Base-by-base conservation (phyloP, 495 filamentous ascomycete species). In the Symbiotaphrina buchneri region DNA sequence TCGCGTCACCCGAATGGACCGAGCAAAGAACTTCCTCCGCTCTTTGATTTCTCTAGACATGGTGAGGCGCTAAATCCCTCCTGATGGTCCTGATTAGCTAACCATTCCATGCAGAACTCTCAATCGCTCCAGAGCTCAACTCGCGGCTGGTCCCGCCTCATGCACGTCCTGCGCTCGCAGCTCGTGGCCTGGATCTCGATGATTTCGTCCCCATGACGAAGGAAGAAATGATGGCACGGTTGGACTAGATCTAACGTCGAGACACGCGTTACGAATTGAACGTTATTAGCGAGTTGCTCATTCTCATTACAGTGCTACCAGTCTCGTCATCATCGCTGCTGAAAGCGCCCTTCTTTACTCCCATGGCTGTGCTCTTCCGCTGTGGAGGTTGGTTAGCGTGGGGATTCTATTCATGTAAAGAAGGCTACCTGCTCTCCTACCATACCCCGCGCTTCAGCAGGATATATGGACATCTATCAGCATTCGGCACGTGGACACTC, bases 221-320 rank as follows among this genome's bases (percentile, higher is more conserved):
- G 57, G 71, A 83, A 36, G 81, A 95, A 46, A 97, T 97, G 87
- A 76, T 91, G 65, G 87, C 87, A 26, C 81, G 82, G 49, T 63
- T 97, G 53, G 87, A 97, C 56, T 97, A 81, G 90, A 45, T 10
- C 17, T 13, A 25, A 25, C 8, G n/a, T n/a, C n/a, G n/a, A n/a
- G n/a, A n/a, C 39, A 41, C 43, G 48, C 46, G 41, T 55, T 40
- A 52, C 39, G 55, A 62, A 48, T 38, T 43, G 47, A 39, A 59
- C 40, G 47, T 46, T 42, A 41, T 36, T 25, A 33, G 21, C 35
- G 21, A 31, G 27, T 34, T 43, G 35, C 41, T 25, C 39, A 39
- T 41, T 39, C 37, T 39, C 38, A 31, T 29, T 39, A 37, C 33
- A n/a, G n/a, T n/a, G n/a, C n/a, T n/a, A n/a, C n/a, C n/a, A n/a